Conservation (phyloP, 2,329 filamentous ascomycete species). For the Cordyceps javanica region DNA sequence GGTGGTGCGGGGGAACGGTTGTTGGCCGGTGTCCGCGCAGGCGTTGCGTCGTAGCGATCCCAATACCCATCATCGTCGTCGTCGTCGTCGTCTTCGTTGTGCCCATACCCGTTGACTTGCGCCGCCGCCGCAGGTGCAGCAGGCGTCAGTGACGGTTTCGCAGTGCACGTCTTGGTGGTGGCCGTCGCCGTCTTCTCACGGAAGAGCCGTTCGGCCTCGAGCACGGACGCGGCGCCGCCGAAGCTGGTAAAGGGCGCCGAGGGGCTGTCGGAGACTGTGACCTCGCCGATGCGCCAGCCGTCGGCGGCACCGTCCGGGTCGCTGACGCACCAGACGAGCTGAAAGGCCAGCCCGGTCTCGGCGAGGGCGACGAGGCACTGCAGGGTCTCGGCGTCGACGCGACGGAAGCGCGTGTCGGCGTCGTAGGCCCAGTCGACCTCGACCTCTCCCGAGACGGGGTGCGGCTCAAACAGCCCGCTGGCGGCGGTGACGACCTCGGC, state of each 20-base stretch:
- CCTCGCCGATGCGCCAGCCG: constrained; percentile 68
- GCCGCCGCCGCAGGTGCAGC: no score
- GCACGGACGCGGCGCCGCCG: constrained; percentile 44
- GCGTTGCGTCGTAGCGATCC: constrained; percentile 70
- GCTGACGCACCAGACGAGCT: constrained; percentile 62
- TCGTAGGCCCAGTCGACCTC: constrained; percentile 66
- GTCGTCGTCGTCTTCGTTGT: constrained; percentile 51
- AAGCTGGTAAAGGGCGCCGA: constrained; percentile 43
- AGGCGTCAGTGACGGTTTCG: constrained; percentile 12
- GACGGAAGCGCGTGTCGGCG: constrained; percentile 54
- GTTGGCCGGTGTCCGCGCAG: constrained; percentile 55
- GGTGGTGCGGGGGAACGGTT: constrained; percentile 58
- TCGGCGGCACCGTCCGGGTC: constrained; percentile 55
- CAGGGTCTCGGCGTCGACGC: constrained; percentile 70
- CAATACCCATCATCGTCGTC: constrained; percentile 76
- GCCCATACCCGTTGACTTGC: constrained; percentile 16
- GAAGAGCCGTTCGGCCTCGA: constrained; percentile 56
- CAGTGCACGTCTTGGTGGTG: constrained; percentile 4
- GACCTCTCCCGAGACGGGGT: constrained; percentile 73
- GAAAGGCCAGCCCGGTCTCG: constrained; percentile 57
- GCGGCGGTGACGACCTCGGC: constrained; percentile 47
- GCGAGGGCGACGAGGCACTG: constrained; percentile 58
- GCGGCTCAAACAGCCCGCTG: constrained; percentile 64
- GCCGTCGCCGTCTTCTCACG: constrained; percentile 24
- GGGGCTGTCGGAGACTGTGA: constrained; percentile 53